Conservation (phyloP, 805 yeast genomes). For the Myxozyma geophila region DNA sequence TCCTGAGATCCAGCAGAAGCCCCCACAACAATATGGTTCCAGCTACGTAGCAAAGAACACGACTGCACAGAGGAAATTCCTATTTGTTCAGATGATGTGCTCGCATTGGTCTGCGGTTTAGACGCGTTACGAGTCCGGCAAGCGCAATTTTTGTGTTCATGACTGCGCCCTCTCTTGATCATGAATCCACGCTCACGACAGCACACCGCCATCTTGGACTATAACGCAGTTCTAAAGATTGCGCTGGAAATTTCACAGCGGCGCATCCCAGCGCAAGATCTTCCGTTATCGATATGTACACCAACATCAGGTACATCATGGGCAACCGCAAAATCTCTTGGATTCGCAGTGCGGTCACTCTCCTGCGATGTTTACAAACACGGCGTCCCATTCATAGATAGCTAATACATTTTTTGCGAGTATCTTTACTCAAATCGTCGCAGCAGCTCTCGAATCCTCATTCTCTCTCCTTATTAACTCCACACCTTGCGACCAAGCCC, state of each 20-base stretch:
- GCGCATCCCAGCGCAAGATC: conserved; percentile 4
- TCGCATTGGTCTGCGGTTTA: conserved; percentile 19
- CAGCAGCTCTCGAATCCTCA: background rate
- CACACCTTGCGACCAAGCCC: too few relatives aligned
- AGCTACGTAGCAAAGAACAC: background rate
- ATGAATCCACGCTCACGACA: background rate
- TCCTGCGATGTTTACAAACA: conserved; percentile 15
- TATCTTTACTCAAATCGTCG: conserved; percentile 13
- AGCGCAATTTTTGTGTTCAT: conserved; percentile 18
- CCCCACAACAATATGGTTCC: conserved; percentile 21
- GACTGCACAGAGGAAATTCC: background rate
- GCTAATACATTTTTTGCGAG: conserved; percentile 13
- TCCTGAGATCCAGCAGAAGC: conserved; percentile 12
- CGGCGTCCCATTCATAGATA: conserved; percentile 23
- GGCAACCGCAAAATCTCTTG: conserved; percentile 2
- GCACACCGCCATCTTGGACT: conserved; percentile 1
- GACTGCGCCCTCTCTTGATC: conserved; percentile 21
- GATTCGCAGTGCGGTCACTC: conserved; percentile 11
- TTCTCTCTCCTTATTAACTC: too few relatives aligned
- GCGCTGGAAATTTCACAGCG: conserved; percentile 2
- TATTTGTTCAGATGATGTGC: conserved; percentile 5
- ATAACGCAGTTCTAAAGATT: background rate
- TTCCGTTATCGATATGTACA: conserved; percentile 16
- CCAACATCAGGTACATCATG: conserved; percentile 1
- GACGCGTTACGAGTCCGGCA: conserved; percentile 18